Evolutionary conservation across 2,329 filamentous ascomycete genomes (phyloP), one percentile per base, ranked within the genome.

Genomic region (Thelonectria blattea): DNA sequence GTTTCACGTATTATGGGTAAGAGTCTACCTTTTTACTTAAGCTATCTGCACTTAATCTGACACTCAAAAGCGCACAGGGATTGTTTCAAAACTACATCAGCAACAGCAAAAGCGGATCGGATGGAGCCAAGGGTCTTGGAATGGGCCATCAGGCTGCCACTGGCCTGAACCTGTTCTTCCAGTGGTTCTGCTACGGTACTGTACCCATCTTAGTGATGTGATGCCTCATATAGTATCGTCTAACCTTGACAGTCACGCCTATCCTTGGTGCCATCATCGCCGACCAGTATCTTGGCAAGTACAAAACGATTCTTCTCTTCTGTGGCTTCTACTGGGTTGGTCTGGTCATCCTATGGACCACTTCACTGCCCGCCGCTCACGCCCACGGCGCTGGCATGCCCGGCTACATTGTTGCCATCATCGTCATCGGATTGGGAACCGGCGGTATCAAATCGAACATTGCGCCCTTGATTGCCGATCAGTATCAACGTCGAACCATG

Each of bases 401-500:
- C 7, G 81, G 82, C 1, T 82, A 85, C 66, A 80, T 86, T 49
- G 74, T 81, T 1, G 81, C 82, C 60, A 81, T 89, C 57, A 78
- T 90, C 66, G 72, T 90, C 63, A 88, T 90, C 62, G 88, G 87
- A 61, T 72, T 90, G 12, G 88, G 88, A 53, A 89, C 87, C 2
- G 88, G 88, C 67, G 86, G 86, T 61, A 89, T 91, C 79, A 91
- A 91, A 78, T 84, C 85, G 66, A 90, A 90, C 64, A 81, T 83
- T 56, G 78, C 80, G 1, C 84, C 80, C 24, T 73, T 84, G 56
- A 87, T 88, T 67, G 87, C 86, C 52, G 88, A 91, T 65, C 88
- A 91, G 76, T 88, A 90, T 67, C 68, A 85, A 81, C 73, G 85
- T 74, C 72, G 75, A 49, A 66, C 70, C 58, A 86, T 81, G 78